phyloP scores from a whole-genome alignment of 2,329 filamentous ascomycete genomes.

The Sporothrix sp. region DNA sequence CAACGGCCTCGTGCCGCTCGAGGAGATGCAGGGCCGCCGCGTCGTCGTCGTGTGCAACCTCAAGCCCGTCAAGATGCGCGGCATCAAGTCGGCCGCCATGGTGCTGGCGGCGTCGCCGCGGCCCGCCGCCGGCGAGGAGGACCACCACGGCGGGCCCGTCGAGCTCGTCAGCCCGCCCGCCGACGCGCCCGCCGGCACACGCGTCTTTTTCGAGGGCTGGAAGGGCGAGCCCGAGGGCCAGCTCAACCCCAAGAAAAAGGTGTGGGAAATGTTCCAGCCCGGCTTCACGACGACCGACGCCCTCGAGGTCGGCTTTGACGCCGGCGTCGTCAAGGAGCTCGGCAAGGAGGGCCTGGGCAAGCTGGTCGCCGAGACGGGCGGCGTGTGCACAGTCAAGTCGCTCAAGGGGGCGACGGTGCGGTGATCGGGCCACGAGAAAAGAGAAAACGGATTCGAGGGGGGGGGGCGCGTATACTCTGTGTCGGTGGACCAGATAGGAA shows the following conservation, averaged over 20 bases:
- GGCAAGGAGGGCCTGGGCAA: constrained; percentile 58
- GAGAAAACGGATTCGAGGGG: no score
- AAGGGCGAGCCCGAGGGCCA: constrained; percentile 84
- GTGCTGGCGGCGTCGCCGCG: constrained; percentile 89
- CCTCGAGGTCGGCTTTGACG: constrained; percentile 81
- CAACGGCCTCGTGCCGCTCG: constrained; percentile 83
- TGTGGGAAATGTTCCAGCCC: constrained; percentile 95
- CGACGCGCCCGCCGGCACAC: constrained; percentile 70
- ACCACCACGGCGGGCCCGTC: constrained; percentile 80
- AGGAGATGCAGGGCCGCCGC: constrained; percentile 94
- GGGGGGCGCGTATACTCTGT: no score
- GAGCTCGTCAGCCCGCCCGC: constrained; percentile 82
- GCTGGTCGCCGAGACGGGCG: constrained; percentile 68
- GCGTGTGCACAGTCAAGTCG: constrained; percentile 72
- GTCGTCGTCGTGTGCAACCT: constrained; percentile 95
- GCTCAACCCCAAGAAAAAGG: constrained; percentile 98
- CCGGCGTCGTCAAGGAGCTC: constrained; percentile 62
- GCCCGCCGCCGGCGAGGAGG: constrained; percentile 64
- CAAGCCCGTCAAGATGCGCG: constrained; percentile 98
- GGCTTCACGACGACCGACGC: constrained; percentile 82
- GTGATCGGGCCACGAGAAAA: no score
- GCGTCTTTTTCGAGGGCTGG: constrained; percentile 91
- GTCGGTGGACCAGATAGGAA: no score
- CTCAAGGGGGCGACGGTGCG: constrained; percentile 74
- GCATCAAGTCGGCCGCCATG: constrained; percentile 71